phyloP scores from a whole-genome alignment of 1,284 basidiomycete species.

The Moesziomyces sp. region DNA sequence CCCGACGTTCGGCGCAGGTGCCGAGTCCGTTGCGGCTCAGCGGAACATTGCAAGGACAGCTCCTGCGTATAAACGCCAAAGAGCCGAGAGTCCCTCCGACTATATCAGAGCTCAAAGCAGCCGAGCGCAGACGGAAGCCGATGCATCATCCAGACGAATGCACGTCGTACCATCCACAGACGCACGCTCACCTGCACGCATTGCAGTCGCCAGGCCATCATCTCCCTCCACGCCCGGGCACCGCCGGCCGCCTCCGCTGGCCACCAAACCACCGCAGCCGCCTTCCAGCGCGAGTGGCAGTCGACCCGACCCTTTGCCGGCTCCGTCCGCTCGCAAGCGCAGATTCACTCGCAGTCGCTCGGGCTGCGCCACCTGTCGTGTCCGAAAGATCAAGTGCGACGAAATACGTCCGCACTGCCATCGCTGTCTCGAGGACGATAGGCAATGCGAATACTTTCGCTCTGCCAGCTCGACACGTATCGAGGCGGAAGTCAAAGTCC shows the following conservation, averaged over 20 bases:
- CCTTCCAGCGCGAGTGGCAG: background rate
- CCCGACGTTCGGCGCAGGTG: background rate
- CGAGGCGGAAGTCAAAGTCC: background rate
- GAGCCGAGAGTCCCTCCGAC: background rate
- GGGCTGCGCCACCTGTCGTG: conserved; percentile 16
- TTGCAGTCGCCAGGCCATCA: background rate
- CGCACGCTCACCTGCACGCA: background rate
- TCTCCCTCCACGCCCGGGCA: background rate
- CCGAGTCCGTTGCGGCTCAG: background rate
- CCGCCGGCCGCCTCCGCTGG: background rate
- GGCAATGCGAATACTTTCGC: conserved; percentile 4
- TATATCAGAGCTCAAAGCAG: background rate
- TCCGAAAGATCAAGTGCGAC: conserved; percentile 33
- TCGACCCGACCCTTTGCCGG: background rate
- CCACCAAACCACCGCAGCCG: background rate
- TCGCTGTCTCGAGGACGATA: conserved; percentile 13
- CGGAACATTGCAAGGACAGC: background rate
- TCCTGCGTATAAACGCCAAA: background rate
- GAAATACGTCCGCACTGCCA: conserved; percentile 16
- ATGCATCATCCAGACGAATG: too few species aligned
- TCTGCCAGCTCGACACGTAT: background rate
- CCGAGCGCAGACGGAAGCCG: background rate
- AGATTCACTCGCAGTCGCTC: conserved; percentile 12
- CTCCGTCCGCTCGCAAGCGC: background rate
- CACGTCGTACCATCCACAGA: too few species aligned